Base-by-base conservation (phyloP, 768 basidiomycete species). In the Termitomyces sp. region DNA sequence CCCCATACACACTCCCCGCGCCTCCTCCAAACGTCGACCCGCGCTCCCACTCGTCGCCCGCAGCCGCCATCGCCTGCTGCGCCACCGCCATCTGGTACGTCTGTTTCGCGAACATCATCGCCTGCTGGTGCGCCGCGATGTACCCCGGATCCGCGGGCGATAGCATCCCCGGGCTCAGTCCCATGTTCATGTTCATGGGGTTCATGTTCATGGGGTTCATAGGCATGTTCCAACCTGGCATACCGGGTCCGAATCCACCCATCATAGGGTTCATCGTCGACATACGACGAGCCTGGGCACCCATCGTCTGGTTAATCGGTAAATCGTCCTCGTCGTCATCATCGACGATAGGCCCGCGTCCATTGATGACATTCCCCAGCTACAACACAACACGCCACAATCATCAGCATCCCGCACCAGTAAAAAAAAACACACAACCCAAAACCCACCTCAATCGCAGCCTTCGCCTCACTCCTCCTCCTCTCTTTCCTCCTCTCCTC, bases 1-100 rank as follows among this genome's bases (percentile, higher is more conserved):
- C 77, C 3, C 79, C 78, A 62, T 78, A 81, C 45, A 78, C 76
- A 57, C 78, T 79, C 35, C 35, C 76, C 75, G 36, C 32, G 9
- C 53, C 57, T 29, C 57, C 57, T 29, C 57, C 57, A 40, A 39
- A 49, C 35, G 73, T 81, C 50, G 89, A 91, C 7, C 83, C 80
- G 32, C 91, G 84, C 65, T 94, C 92, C 92, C 92, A 94, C 65
- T 94, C 91, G 31, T 94, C 92, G 18, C 81, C 90, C n/a, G 92
- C 92, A 7, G 85, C 83, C 7, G 84, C 87, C 81, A 93, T 87
- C 5, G 92, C 92, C 60, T 94, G 92, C 68, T 92, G 92, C 5
- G 92, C 92, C 40, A 94, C 88, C 3, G 92, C 88, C 76, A 89
- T 83, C 69, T 94, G 92, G 64, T 91, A 94, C 3, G 91, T 85